Evolutionary conservation across 352 stramenopile species (phyloP), one percentile per base, ranked within the genome.

Genomic region (Globisporangium polare): DNA sequence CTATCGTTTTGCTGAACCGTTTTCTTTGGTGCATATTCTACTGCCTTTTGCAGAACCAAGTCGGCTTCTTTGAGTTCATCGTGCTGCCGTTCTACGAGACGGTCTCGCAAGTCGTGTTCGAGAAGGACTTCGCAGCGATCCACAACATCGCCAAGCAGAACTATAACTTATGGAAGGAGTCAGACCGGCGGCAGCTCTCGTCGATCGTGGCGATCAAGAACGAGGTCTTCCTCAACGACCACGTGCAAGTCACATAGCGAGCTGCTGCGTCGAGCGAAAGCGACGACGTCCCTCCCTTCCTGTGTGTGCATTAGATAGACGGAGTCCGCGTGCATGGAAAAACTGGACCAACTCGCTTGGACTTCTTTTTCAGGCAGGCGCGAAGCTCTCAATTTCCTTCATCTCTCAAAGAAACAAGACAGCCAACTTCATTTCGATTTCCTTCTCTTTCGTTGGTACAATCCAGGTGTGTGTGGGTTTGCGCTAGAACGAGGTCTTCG

Each of bases 41-140:
- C n/a, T n/a, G n/a, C n/a, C n/a, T n/a, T n/a, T n/a, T n/a, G n/a
- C n/a, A 90, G 84, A 91, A 93, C 69, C 84, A 91, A 87, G 78
- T 93, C 50, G 84, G 84, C 35, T 91, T 93, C 63, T 93, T 93
- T 58, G 84, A 91, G 66, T 93, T 93, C 62, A 92, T 92, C 59
- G 80, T 92, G 39, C 66, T 92, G 37, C 83, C 83, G 8, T 92
- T 90, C 62, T 92, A 89, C 66, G 82, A 94, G 55, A 88, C 79
- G 22, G 79, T 92, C 5, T 76, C 82, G 13, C 75, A 89, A 63
- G 80, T 94, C 17, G 78, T 94, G 31, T 93, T 93, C 49, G 70
- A 80, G 39, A 77, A 78, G 43, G 82, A 90, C 10, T 94, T 94
- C 59, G 62, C 60, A 10, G 58, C 67, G 18, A 94, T 94, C 66